Evolutionary conservation across 257 asterid species (phyloP), one percentile per base, ranked within the genome.

Genomic region (Solanum clarkiae): DNA sequence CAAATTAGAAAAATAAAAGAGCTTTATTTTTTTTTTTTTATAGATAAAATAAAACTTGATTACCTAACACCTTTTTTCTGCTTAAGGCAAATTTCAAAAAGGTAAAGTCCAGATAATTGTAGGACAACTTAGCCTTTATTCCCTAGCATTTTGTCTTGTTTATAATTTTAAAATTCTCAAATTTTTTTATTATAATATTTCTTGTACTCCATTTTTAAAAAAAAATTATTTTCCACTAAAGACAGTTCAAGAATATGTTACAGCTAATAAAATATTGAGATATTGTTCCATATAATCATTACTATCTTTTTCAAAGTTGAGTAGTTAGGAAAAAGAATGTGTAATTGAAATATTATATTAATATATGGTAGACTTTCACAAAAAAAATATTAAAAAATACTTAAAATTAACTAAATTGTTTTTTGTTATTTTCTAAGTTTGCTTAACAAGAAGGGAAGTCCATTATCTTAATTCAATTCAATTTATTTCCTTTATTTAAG

Each of bases 401-500:
- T 16, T 49, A 51, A 24, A 85, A 56, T 84, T 87, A 84, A 86
- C 84, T 86, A 80, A 84, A 92, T 88, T 91, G 90, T 93, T 88
- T 82, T 82, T 42, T 86, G 88, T 79, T 84, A 88, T 87, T 86
- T 88, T 90, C 85, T 92, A 92, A 89, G 94, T 86, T 94, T 91
- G 95, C 97, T 95, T 95, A 86, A 89, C 86, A 90, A 63, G 68
- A 74, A 79, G 87, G 94, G 88, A 54, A 88, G 80, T 51, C 2
- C 56, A 40, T 81, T 47, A 6, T 26, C 26, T 69, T 86, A 29
- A 44, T 56, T 72, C 94, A 93, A 90, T 91, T 88, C 94, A 91
- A 90, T 51, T 95, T 90, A 88, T 90, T 93, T 88, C 90, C 89
- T 91, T 92, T 88, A 70, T 88, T 57, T 85, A 86, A 89, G 85